phyloP scores from a whole-genome alignment of 2,329 filamentous ascomycete species.

The Ceratocystiopsis minuta region DNA sequence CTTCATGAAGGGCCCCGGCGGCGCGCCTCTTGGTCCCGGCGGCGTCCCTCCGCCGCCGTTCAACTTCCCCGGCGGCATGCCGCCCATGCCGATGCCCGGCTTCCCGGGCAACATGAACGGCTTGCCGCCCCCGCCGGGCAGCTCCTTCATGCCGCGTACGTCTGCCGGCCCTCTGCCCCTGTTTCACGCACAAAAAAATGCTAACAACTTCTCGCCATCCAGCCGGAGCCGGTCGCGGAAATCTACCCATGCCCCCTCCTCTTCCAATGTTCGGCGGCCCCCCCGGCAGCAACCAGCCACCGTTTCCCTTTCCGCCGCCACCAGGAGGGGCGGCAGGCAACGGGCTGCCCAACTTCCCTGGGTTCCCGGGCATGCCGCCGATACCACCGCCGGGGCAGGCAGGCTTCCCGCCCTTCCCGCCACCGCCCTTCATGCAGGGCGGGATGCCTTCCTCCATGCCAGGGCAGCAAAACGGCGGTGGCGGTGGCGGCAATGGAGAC shows the following conservation, averaged over 20 bases:
- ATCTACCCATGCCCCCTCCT: no score
- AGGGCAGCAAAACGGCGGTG: neutral
- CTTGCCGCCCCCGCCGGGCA: no score
- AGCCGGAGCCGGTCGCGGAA: no score
- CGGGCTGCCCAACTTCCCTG: constrained; percentile 19
- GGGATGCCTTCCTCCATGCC: constrained; percentile 21
- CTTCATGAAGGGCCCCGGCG: no score
- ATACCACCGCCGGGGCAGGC: constrained; percentile 12
- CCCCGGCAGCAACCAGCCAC: neutral
- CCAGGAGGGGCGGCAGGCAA: neutral
- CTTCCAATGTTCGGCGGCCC: no score
- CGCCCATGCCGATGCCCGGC: constrained; percentile 9
- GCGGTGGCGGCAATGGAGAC: no score
- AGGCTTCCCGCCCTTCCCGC: constrained; percentile 21
- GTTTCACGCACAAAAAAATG: no score
- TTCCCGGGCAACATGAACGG: constrained; percentile 8
- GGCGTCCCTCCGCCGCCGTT: constrained; percentile 19
- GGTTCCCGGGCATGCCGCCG: constrained; percentile 22
- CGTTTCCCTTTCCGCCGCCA: neutral
- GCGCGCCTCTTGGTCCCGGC: no score
- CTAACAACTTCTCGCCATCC: no score
- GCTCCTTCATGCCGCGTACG: no score
- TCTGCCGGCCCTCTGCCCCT: no score
- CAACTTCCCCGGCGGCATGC: constrained; percentile 18
- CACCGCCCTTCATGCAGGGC: constrained; percentile 17